These are phyloP conservation scores for Arthrinium phaeospermum DNA, from an alignment of 2,329 filamentous ascomycete species.

Conservation along the genomic window DNA sequence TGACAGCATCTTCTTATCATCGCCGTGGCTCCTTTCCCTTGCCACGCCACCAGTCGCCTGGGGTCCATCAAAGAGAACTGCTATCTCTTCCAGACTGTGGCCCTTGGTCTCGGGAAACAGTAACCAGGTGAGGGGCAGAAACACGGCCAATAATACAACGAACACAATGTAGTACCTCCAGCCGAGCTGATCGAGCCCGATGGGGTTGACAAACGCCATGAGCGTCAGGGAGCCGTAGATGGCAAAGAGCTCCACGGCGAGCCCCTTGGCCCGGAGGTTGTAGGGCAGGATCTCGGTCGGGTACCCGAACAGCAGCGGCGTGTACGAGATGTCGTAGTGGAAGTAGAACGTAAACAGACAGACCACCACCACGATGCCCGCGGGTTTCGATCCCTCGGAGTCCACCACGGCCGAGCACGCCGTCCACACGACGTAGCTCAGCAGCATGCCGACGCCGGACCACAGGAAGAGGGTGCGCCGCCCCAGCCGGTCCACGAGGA, in stretches of 20 bases:
- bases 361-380: slow-evolving; percentile 35
- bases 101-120: slow-evolving; percentile 41
- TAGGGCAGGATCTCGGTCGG: slow-evolving; percentile 37
- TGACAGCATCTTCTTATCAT: not conserved
- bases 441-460: slow-evolving; percentile 28
- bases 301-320: slow-evolving; percentile 38
- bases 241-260: slow-evolving; percentile 33
- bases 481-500: slow-evolving; percentile 25
- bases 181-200: slow-evolving; percentile 42
- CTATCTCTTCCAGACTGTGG: slow-evolving; percentile 35
- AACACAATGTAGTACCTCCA: slow-evolving; percentile 51
- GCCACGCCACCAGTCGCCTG: not conserved
- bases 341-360: slow-evolving; percentile 43
- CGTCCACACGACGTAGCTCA: slow-evolving; percentile 24
- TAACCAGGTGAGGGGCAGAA: slow-evolving; percentile 42
- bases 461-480: slow-evolving; percentile 34
- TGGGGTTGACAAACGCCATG: slow-evolving; percentile 44
- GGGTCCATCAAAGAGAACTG: slow-evolving; percentile 33
- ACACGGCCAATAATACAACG: slow-evolving; percentile 36
- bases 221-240: slow-evolving; percentile 36
- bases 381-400: slow-evolving; percentile 21
- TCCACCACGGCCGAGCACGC: slow-evolving; percentile 25
- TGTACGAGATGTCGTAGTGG: slow-evolving; percentile 41
- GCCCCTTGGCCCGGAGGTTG: slow-evolving; percentile 32
- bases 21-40: not conserved